A percentile compares a stretch with the other conserved stretches of the same genome.
These are phyloP conservation scores for Rossbeevera mucosa DNA, from an alignment of 768 basidiomycete genomes.

Conservation along the genomic window DNA sequence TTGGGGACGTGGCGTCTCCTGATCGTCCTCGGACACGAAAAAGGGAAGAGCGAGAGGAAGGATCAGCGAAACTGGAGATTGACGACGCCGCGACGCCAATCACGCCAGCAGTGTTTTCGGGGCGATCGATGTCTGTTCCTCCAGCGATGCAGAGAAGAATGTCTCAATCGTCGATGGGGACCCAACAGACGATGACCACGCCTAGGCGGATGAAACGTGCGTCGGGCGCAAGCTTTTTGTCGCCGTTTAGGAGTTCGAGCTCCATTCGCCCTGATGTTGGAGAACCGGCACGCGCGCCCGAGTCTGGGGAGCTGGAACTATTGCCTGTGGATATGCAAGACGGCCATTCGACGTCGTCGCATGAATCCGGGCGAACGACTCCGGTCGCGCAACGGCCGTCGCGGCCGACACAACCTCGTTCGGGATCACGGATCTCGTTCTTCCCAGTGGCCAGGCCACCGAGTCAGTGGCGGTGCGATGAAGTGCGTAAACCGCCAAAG, in stretches of 20 bases:
- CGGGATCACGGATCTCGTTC: slow-evolving; percentile 22
- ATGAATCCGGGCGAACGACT: slow-evolving; percentile 12
- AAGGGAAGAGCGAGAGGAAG: slow-evolving; percentile 26
- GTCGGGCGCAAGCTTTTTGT: slow-evolving; percentile 28
- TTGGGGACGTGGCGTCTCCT: slow-evolving; percentile 49
- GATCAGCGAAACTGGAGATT: slow-evolving; percentile 21
- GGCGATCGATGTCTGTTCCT: slow-evolving; percentile 5
- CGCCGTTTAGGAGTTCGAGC: slow-evolving; percentile 21
- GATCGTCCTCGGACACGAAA: slow-evolving; percentile 23
- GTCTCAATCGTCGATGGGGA: slow-evolving; percentile 24
- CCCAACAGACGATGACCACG: slow-evolving; percentile 14
- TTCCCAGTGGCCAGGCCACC: slow-evolving; percentile 18
- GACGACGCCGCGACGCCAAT: slow-evolving; percentile 5
- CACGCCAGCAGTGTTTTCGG: neutral
- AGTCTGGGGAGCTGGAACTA: slow-evolving; percentile 19
- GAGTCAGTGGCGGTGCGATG: slow-evolving; percentile 16
- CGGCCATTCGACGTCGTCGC: slow-evolving; percentile 20
- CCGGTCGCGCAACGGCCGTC: slow-evolving; percentile 14
- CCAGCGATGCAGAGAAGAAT: slow-evolving; percentile 12
- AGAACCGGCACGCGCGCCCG: slow-evolving; percentile 8
- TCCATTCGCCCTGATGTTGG: slow-evolving; percentile 7
- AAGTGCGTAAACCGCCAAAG: slow-evolving; percentile 40
- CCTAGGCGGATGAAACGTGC: slow-evolving; percentile 20
- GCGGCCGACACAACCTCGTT: slow-evolving; percentile 11
- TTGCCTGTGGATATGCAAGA: slow-evolving; percentile 22